Evolutionary conservation across 257 asterid genomes (phyloP), one percentile per base, ranked within the genome.

Genomic region (Penstemon eatonii): DNA sequence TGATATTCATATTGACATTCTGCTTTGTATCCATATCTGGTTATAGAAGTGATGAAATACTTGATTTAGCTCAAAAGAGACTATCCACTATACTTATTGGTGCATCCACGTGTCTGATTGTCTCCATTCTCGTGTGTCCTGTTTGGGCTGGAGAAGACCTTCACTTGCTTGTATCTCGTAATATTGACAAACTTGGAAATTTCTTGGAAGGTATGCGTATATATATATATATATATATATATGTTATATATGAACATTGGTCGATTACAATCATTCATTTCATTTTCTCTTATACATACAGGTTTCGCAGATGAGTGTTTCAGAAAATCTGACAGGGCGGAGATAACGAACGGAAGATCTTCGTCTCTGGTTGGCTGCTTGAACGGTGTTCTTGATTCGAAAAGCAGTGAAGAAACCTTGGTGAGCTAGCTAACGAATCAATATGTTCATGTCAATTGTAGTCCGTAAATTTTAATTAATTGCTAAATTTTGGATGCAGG

Each of bases 81-180:
- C 41, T 90, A 6, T 85, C 76, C 8, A 86, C 96, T 7, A 55
- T 90, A 57, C 63, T 83, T 7, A 77, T 90, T 7, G 96, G 96
- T 52, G 95, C 86, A 33, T 72, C 85, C 1, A 65, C 86, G 47
- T 86, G 91, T 66, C 65, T 90, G 19, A 33, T 83, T 3, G 77
- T 90, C 6, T 90, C 93, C 40, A 76, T 85, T 59, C 59, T 82
- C 7, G 78, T 87, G 1, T 86, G 52, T 39, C 96, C 96, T 5
- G 95, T 87, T 0, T 90, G 96, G 95, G 87, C 96, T 4, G 96
- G 96, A 13, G 80, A 84, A 55, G 96, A 89, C 74, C 96, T 87
- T 41, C 95, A 87, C 79, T 65, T 72, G 6, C 90, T 84, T 3
- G 82, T 86, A 0, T 93, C 93, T 37, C 38, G 65, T 4, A 80